A percentile compares a stretch with the other conserved stretches of the same genome.
These are phyloP conservation scores for Gynandropsis gynandra DNA, from an alignment of 345 rosid genomes.

Conservation along the genomic window DNA sequence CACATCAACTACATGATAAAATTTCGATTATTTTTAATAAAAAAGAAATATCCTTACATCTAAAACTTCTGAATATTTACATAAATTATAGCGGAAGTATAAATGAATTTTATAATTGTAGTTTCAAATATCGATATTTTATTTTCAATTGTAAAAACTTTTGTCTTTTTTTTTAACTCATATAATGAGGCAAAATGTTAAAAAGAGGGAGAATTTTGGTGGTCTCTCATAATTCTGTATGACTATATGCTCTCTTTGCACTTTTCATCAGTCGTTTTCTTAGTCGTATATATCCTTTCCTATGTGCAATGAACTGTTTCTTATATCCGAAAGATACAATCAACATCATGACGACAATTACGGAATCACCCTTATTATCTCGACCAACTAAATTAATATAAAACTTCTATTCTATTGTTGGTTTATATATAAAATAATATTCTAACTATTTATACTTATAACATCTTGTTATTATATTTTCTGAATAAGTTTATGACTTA, in stretches of 20 bases:
- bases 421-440: not conserved
- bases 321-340: slow-evolving; percentile 5
- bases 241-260: slow-evolving; percentile 14
- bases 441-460: too few species aligned
- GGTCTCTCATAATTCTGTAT: slow-evolving; percentile 5
- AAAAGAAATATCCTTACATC: too few species aligned
- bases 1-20: too few species aligned
- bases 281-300: slow-evolving; percentile 7
- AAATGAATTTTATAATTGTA: too few species aligned
- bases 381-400: not conserved
- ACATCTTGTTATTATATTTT: too few species aligned
- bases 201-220: not conserved
- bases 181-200: not conserved
- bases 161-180: too few species aligned
- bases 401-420: not conserved
- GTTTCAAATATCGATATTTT: too few species aligned
- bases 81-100: too few species aligned
- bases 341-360: not conserved
- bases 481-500: too few species aligned
- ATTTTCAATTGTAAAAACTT: too few species aligned
- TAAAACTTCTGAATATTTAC: too few species aligned
- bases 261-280: slow-evolving; percentile 13
- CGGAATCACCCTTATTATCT: not conserved
- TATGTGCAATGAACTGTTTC: slow-evolving; percentile 9
- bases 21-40: too few species aligned